These are phyloP conservation scores for Gloeostereum incarnatum DNA, from an alignment of 768 basidiomycete genomes.

Conservation along the genomic window DNA sequence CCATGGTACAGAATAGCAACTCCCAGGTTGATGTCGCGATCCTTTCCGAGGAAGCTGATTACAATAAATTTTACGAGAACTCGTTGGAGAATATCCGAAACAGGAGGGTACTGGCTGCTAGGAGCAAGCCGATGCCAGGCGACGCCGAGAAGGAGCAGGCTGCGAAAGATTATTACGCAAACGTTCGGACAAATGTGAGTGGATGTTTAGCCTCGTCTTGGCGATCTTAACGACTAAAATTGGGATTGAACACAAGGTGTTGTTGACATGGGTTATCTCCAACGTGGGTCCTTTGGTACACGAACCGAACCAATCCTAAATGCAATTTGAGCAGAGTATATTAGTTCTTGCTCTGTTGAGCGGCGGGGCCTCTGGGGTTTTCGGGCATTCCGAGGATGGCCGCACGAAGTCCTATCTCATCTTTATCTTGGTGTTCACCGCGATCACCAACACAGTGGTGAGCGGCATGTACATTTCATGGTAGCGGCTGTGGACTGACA, in stretches of 20 bases:
- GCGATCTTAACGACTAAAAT: background rate
- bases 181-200: constrained; percentile 70
- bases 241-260: constrained; percentile 27
- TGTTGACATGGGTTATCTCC: constrained; percentile 77
- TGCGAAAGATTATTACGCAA: constrained; percentile 83
- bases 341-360: constrained; percentile 63
- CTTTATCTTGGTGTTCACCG: constrained; percentile 76
- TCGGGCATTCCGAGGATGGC: constrained; percentile 36
- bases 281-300: constrained; percentile 41
- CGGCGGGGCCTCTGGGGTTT: constrained; percentile 50
- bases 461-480: constrained; percentile 6
- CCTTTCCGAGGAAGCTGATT: constrained; percentile 71
- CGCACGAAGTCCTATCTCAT: constrained; percentile 69
- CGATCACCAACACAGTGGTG: constrained; percentile 62
- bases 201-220: background rate
- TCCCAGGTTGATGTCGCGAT: constrained; percentile 86
- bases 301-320: constrained; percentile 6
- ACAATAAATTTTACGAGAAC: constrained; percentile 79
- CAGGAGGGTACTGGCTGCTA: constrained; percentile 20
- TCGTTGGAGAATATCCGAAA: constrained; percentile 60
- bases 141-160: constrained; percentile 60
- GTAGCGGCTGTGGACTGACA: background rate
- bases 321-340: constrained; percentile 37
- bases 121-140: constrained; percentile 22
- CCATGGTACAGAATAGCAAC: constrained; percentile 71